Conservation (phyloP, 352 stramenopile species). For the Blastocystis sp. region DNA sequence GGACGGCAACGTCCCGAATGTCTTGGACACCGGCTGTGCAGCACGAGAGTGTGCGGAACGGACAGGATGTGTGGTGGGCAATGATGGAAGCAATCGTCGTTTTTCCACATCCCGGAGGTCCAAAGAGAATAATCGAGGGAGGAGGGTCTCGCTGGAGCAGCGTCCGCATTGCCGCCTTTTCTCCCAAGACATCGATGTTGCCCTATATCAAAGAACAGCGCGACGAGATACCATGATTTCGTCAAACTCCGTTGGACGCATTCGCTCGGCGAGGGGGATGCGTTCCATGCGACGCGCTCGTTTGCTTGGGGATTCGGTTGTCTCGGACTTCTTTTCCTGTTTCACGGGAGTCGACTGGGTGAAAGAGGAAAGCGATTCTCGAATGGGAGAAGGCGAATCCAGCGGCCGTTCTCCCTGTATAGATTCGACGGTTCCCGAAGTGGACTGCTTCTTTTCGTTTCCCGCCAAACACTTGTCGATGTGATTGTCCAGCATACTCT, state of each 20-base stretch:
- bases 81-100: slow-evolving; percentile 73
- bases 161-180: slow-evolving; percentile 61
- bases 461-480: slow-evolving; percentile 2
- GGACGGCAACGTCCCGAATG: slow-evolving; percentile 70
- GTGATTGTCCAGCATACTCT: background rate
- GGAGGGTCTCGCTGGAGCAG: slow-evolving; percentile 2
- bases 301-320: background rate
- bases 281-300: background rate
- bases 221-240: slow-evolving; percentile 65
- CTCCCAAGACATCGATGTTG: slow-evolving; percentile 68
- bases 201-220: slow-evolving; percentile 65
- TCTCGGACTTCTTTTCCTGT: background rate
- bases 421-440: too few relatives aligned
- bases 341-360: too few relatives aligned
- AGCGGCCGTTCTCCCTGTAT: too few relatives aligned
- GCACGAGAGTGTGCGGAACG: slow-evolving; percentile 68
- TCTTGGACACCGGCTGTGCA: slow-evolving; percentile 68
- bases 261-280: slow-evolving; percentile 67
- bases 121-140: slow-evolving; percentile 51
- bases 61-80: slow-evolving; percentile 63
- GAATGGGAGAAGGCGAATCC: too few relatives aligned
- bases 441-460: background rate
- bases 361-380: too few relatives aligned
- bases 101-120: slow-evolving; percentile 73
- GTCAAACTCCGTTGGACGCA: slow-evolving; percentile 66